phyloP scores from a whole-genome alignment of 805 yeast genomes.

The Tetrapisispora namnaoensis region DNA sequence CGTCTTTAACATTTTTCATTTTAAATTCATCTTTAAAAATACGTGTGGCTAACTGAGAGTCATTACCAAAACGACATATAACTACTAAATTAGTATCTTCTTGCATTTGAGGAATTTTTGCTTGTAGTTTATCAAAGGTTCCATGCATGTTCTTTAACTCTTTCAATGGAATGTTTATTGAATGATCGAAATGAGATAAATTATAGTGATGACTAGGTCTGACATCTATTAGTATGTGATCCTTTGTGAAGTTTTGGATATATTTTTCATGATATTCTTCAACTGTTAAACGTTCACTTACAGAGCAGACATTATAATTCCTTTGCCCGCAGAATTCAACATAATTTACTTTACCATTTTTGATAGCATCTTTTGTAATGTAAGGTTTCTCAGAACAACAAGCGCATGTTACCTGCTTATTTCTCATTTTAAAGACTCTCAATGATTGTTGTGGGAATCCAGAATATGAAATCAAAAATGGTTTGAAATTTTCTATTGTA shows the following conservation, averaged over 20 bases:
- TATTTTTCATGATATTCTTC: slow-evolving; percentile 28
- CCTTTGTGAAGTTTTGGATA: slow-evolving; percentile 10
- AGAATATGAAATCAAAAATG: slow-evolving; percentile 58
- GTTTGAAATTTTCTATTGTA: slow-evolving; percentile 43
- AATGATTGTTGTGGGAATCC: slow-evolving; percentile 60
- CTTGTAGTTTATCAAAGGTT: slow-evolving; percentile 17
- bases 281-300: slow-evolving; percentile 39
- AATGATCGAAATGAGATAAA: slow-evolving; percentile 49
- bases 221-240: slow-evolving; percentile 52
- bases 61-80: slow-evolving; percentile 84
- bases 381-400: slow-evolving; percentile 51
- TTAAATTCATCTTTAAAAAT: slow-evolving; percentile 43
- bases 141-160: slow-evolving; percentile 30
- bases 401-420: slow-evolving; percentile 46
- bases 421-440: slow-evolving; percentile 72
- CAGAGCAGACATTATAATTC: slow-evolving; percentile 36
- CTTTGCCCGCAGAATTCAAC: slow-evolving; percentile 63
- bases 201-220: slow-evolving; percentile 69
- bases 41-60: slow-evolving; percentile 69
- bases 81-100: slow-evolving; percentile 38
- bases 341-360: slow-evolving; percentile 47
- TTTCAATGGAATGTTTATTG: slow-evolving; percentile 57
- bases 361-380: slow-evolving; percentile 40
- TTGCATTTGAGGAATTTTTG: slow-evolving; percentile 18
- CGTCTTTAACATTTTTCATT: slow-evolving; percentile 45